A percentile compares a stretch with the other conserved stretches of the same genome.
Evolutionary conservation across 768 basidiomycete species (phyloP).

Genomic region (Tylopilus vinaceipallidus): DNA sequence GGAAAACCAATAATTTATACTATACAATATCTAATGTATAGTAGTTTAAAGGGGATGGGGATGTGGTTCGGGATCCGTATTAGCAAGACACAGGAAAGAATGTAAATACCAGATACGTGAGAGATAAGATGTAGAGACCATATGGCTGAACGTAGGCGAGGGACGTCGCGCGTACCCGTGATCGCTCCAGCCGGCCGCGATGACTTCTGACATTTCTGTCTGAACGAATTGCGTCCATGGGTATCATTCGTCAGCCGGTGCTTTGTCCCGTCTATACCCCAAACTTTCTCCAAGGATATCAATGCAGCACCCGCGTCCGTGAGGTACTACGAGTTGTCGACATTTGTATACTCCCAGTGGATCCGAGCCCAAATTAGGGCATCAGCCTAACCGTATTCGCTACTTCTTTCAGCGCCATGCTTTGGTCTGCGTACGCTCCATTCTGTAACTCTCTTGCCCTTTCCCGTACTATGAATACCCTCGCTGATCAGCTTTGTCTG

Average conservation of each 20-base stretch:
- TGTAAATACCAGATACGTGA: no score
- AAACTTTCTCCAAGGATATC: slow-evolving; percentile 68
- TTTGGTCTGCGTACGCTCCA: no score
- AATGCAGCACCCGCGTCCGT: slow-evolving; percentile 53
- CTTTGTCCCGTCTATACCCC: slow-evolving; percentile 74
- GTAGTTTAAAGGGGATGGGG: no score
- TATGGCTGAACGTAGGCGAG: no score
- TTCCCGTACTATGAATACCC: neutral
- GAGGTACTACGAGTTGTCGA: slow-evolving; percentile 39
- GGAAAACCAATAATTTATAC: no score
- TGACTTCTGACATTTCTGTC: no score
- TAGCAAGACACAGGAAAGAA: no score
- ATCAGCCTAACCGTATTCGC: slow-evolving; percentile 50
- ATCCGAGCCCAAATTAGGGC: slow-evolving; percentile 35
- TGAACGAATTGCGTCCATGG: neutral
- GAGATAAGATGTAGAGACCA: no score
- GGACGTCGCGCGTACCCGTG: no score
- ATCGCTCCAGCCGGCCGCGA: no score
- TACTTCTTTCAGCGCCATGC: slow-evolving; percentile 44
- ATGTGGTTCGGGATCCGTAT: no score
- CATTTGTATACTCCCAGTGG: neutral
- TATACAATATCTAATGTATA: no score
- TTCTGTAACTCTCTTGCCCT: slow-evolving; percentile 55
- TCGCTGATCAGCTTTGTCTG: neutral
- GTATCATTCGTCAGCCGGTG: slow-evolving; percentile 68